Evolutionary conservation across 495 filamentous ascomycete genomes (phyloP), one percentile per base, ranked within the genome.

Genomic region (Penicillium paxilli): DNA sequence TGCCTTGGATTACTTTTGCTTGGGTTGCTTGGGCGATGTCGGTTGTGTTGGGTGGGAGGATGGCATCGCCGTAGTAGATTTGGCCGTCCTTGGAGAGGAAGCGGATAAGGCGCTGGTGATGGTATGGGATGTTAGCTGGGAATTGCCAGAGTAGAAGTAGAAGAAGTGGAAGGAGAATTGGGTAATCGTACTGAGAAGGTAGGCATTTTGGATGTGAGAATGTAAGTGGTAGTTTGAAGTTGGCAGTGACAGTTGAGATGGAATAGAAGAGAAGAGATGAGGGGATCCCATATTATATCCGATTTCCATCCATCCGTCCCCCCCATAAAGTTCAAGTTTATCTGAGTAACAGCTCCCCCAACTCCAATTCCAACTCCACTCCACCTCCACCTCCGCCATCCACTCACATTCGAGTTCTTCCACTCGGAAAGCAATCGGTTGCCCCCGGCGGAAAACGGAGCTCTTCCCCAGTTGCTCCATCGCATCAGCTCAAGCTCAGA

Each of bases 11-110:
- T 33, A 92, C 75, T 28, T 69, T 79, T 26, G 90, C 90, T 59
- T 83, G 79, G 45, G 77, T 85, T 3, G 81, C 80, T 66, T 85
- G 81, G 54, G 80, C 71, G 54, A 92, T 81, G 59, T 94, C 87
- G 47, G 64, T 85, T 24, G 83, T 73, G 7, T 87, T 87, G 0
- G 71, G 25, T 11, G 90, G 86, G 25, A 94, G 82, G 41, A 92
- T 82, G 51, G 91, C 89, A 70, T 96, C 89, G 52, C 91, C 91
- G 60, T 92, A 92, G 73, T 94, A 92, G 32, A 81, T 81, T 40
- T 79, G 76, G 64, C 89, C 89, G 63, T 92, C 85, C 58, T 81
- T 83, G 58, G 88, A 84, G 11, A 91, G 76, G 73, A 94, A 94
- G 50, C 89, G 87, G 54, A 95, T 74, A 26, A 94, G 86, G 62